Evolutionary conservation across 768 basidiomycete species (phyloP), one percentile per base, ranked within the genome.

Genomic region (Austroboletus festivus): DNA sequence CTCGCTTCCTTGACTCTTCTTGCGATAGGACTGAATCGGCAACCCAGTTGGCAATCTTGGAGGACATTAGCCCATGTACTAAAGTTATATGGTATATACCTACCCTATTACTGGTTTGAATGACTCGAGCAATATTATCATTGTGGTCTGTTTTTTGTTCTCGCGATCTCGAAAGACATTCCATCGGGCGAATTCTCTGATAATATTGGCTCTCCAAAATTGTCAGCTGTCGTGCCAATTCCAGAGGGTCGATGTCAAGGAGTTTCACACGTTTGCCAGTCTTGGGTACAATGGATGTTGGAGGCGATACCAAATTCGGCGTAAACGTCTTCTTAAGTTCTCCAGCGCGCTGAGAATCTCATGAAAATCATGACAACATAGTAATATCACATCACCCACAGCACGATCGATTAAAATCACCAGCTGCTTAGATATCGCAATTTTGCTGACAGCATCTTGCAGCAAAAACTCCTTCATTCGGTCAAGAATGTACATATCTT

Each of bases 221-320:
- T 1, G 95, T 97, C 52, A 98, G 70, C 64, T 98, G 95, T 23
- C 95, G 79, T 0, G 94, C 95, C 16, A 98, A 67, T 68, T 98
- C 95, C 47, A 93, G 68, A 1, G 93, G 76, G 55, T 95, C 89
- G 42, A 98, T 80, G 60, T 98, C 95, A 19, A 82, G 68, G 11
- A 98, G 72, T 54, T 90, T 92, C 51, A 94, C 67, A 67, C 82
- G 86, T 71, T 82, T 85, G 50, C 68, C 73, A 33, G 76, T 70
- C 65, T 81, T 87, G 1, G 93, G 93, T 9, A 83, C 45, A 47
- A 95, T 83, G 3, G 93, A 78, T 11, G 84, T 68, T 0, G 93
- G 93, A 13, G 90, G 85, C 5, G 75, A 70, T n/a, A 75, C 75
- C 34, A 79, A 66, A 23, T 70, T 72, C 22, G 80, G 80, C 38